Conservation (phyloP, 2,329 filamentous ascomycete species). For the Colletotrichum endophyticum region DNA sequence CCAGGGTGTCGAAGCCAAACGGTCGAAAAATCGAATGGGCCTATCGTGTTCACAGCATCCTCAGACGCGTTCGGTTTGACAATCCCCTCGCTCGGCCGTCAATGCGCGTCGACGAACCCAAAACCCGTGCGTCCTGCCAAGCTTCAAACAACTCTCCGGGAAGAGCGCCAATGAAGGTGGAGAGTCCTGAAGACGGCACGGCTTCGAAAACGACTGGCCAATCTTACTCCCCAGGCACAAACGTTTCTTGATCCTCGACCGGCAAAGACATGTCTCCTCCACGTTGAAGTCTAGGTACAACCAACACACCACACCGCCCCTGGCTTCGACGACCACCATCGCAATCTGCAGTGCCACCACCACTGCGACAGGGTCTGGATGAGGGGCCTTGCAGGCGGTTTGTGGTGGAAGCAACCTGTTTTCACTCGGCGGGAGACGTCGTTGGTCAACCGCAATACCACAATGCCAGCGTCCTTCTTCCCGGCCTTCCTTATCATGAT, state of each 20-base stretch:
- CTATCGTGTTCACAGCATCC: background rate
- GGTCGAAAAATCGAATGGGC: background rate
- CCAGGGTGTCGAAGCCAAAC: background rate
- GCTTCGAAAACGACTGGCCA: background rate
- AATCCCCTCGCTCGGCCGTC: conserved; percentile 3
- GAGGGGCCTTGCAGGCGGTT: background rate
- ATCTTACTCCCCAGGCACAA: background rate
- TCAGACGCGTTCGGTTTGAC: conserved; percentile 18
- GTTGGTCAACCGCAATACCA: background rate
- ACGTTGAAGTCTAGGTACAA: background rate
- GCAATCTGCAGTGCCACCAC: background rate
- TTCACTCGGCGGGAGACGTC: background rate
- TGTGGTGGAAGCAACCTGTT: background rate
- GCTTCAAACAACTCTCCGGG: conserved; percentile 1
- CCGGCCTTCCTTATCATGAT: background rate
- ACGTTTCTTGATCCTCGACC: conserved; percentile 1
- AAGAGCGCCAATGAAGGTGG: background rate
- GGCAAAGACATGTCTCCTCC: conserved; percentile 11
- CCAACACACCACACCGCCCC: background rate
- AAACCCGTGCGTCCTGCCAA: conserved; percentile 10
- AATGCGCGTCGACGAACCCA: conserved; percentile 13
- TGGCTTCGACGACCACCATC: background rate
- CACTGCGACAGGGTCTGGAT: background rate
- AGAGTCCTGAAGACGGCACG: background rate
- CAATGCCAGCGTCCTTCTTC: background rate